A percentile compares a stretch with the other conserved stretches of the same genome.
These are phyloP conservation scores for Grifola frondosa DNA, from an alignment of 1,284 basidiomycete genomes.

Conservation along the genomic window DNA sequence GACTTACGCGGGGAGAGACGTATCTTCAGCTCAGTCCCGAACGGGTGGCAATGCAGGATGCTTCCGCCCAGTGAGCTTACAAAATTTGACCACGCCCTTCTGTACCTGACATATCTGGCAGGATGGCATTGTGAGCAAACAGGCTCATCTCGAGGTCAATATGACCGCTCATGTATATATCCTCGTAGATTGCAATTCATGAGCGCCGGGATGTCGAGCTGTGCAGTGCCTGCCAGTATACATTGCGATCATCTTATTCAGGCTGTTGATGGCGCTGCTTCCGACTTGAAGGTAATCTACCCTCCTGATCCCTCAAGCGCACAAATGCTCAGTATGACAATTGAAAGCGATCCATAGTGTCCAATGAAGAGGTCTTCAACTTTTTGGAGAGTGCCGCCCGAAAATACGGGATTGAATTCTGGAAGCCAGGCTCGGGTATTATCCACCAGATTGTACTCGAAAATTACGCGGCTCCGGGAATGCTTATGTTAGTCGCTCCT, in stretches of 20 bases:
- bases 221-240: conserved; percentile 84
- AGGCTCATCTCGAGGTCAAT: too few species aligned
- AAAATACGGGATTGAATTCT: conserved; percentile 96
- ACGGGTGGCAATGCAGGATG: conserved; percentile 98
- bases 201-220: conserved; percentile 88
- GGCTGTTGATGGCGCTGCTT: conserved; percentile 80
- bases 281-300: conserved; percentile 71
- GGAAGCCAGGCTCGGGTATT: conserved; percentile 94
- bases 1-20: conserved; percentile 78
- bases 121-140: conserved; percentile 76
- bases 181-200: conserved; percentile 88
- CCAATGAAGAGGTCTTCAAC: conserved; percentile 97
- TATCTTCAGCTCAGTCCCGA: conserved; percentile 92
- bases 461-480: conserved; percentile 91
- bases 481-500: conserved; percentile 64
- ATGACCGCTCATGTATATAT: conserved; percentile 8
- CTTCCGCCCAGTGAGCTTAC: conserved; percentile 87
- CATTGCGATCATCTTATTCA: conserved; percentile 99
- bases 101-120: conserved; percentile 27
- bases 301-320: neutral
- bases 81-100: too few species aligned
- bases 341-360: conserved; percentile 74
- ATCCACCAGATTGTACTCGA: conserved; percentile 99
- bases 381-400: conserved; percentile 93
- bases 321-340: conserved; percentile 4